A percentile compares a stretch with the other conserved stretches of the same genome.
Evolutionary conservation across 2,329 filamentous ascomycete species (phyloP).

Genomic region (Aureobasidium sp.): DNA sequence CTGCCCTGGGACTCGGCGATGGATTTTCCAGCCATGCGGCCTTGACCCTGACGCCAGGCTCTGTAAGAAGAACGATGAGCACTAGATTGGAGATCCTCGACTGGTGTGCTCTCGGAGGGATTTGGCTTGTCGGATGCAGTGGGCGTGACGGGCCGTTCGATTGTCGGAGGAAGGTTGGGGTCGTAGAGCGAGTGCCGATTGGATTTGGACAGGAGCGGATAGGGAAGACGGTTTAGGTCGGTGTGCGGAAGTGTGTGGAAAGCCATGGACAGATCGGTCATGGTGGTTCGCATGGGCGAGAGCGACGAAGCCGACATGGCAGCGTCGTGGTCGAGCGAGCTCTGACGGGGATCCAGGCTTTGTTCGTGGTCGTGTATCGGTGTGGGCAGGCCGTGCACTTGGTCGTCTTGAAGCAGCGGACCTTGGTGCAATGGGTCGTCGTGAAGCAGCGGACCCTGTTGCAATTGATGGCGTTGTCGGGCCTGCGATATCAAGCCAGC

Average conservation of each 20-base stretch:
- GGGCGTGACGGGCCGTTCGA: slow-evolving; percentile 10
- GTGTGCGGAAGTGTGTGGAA: slow-evolving; percentile 13
- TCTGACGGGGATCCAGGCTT: background rate
- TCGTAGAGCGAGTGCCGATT: slow-evolving; percentile 10
- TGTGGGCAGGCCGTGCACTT: background rate
- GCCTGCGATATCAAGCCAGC: slow-evolving; percentile 6
- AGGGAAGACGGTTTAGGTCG: background rate
- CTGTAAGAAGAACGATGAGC: slow-evolving; percentile 41
- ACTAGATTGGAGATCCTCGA: slow-evolving; percentile 23
- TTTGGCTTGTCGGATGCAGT: background rate
- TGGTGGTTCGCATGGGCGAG: slow-evolving; percentile 9
- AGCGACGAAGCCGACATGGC: slow-evolving; percentile 5
- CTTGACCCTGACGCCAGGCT: slow-evolving; percentile 44
- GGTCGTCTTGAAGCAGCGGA: background rate
- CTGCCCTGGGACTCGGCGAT: slow-evolving; percentile 31
- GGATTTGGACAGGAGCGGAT: background rate
- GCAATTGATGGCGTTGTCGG: background rate
- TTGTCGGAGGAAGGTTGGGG: background rate
- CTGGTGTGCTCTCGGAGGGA: background rate
- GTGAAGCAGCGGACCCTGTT: background rate
- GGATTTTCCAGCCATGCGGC: slow-evolving; percentile 33
- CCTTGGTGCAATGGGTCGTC: background rate
- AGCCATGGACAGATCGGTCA: slow-evolving; percentile 9
- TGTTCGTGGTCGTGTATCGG: background rate
- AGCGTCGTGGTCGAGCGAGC: background rate